Percentiles rank a stretch among this genome's conserved stretches.
Conservation (phyloP, 2,329 filamentous ascomycete species). For the Xylaria sp. region DNA sequence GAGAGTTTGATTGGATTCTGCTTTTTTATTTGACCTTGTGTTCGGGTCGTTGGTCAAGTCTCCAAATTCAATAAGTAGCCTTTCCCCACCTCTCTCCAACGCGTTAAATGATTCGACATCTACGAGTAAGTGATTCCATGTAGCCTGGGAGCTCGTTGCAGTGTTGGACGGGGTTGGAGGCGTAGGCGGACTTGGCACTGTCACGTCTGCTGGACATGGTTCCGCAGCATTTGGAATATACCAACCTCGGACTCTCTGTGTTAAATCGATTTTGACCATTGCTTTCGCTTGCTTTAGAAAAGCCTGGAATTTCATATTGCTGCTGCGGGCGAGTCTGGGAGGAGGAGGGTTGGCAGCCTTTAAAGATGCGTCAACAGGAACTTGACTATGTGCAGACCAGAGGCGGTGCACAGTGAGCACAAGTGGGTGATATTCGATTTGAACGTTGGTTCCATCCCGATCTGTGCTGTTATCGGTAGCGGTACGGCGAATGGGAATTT, state of each 20-base stretch:
- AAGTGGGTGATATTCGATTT: constrained; percentile 86
- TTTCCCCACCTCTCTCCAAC: constrained; percentile 71
- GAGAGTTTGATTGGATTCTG: constrained; percentile 78
- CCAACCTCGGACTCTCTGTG: constrained; percentile 83
- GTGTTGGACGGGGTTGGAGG: constrained; percentile 41
- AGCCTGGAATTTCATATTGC: constrained; percentile 74
- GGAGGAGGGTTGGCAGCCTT: constrained; percentile 72
- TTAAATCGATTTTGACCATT: constrained; percentile 72
- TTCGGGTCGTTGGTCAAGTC: constrained; percentile 75
- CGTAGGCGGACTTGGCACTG: constrained; percentile 50
- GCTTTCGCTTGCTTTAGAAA: constrained; percentile 82
- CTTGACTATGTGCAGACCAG: constrained; percentile 68
- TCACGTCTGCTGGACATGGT: constrained; percentile 51
- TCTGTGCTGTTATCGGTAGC: constrained; percentile 80
- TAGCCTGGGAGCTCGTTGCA: constrained; percentile 42
- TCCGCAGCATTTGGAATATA: constrained; percentile 65
- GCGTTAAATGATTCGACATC: constrained; percentile 71
- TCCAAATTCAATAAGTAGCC: constrained; percentile 70
- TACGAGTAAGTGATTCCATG: constrained; percentile 64
- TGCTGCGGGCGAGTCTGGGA: constrained; percentile 75
- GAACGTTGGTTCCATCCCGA: constrained; percentile 69
- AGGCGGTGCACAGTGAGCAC: constrained; percentile 87
- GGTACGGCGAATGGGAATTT: constrained; percentile 77
- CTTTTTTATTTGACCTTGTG: constrained; percentile 60
- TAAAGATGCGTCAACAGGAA: constrained; percentile 67